phyloP scores from a whole-genome alignment of 441 rosid genomes.

The Capsella rubella region DNA sequence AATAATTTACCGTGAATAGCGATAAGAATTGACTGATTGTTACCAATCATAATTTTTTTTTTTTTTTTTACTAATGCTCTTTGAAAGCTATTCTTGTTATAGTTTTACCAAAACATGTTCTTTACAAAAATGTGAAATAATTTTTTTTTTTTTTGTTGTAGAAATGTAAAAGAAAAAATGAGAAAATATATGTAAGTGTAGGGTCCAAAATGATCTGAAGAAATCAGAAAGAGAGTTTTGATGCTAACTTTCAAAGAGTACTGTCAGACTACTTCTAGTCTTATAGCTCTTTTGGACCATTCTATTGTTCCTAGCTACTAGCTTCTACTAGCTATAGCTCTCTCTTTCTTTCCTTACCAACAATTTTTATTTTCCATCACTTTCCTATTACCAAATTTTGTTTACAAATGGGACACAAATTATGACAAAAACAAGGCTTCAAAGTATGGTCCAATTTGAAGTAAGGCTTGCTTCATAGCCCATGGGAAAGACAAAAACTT shows the following conservation, averaged over 20 bases:
- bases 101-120: neutral
- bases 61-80: too few relatives aligned
- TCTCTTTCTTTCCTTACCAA: conserved; percentile 19
- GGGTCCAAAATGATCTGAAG: conserved; percentile 19
- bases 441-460: conserved; percentile 10
- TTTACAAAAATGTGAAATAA: neutral
- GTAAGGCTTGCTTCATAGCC: conserved; percentile 29
- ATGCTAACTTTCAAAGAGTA: conserved; percentile 36
- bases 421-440: conserved; percentile 3
- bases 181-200: neutral
- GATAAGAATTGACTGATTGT: too few relatives aligned
- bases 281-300: conserved; percentile 42
- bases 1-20: too few relatives aligned
- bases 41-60: too few relatives aligned
- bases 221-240: conserved; percentile 34
- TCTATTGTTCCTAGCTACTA: conserved; percentile 22
- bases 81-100: too few relatives aligned
- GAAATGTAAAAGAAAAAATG: neutral
- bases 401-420: neutral
- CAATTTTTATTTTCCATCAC: conserved; percentile 19
- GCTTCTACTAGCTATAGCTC: neutral
- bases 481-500: neutral
- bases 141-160: neutral
- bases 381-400: neutral
- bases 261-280: conserved; percentile 35